A percentile compares a stretch with the other conserved stretches of the same genome.
phyloP scores from a whole-genome alignment of 352 stramenopile species.

The Pythium sukuiense region DNA sequence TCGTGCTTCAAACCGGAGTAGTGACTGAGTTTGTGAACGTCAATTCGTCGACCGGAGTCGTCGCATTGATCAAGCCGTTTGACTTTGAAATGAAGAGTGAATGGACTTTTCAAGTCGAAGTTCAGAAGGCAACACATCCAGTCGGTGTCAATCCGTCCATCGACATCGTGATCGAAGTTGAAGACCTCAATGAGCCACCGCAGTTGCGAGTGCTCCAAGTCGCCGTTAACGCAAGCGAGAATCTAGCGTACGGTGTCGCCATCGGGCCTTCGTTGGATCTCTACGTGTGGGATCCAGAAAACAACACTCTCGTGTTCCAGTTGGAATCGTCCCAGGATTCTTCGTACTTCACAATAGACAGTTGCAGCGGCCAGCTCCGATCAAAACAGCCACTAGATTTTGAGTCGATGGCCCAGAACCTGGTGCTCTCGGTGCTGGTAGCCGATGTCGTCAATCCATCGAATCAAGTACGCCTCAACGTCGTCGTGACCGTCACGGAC shows the following conservation, averaged over 20 bases:
- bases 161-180: slow-evolving; percentile 14
- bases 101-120: not conserved
- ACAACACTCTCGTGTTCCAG: slow-evolving; percentile 43
- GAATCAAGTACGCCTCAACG: slow-evolving; percentile 3
- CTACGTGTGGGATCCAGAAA: slow-evolving; percentile 56
- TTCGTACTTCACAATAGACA: slow-evolving; percentile 43
- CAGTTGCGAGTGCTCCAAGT: not conserved
- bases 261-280: slow-evolving; percentile 34
- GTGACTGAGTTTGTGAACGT: slow-evolving; percentile 6
- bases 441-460: slow-evolving; percentile 15
- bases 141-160: not conserved
- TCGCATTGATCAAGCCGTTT: slow-evolving; percentile 26
- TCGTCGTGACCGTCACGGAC: slow-evolving; percentile 17
- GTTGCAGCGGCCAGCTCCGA: slow-evolving; percentile 48
- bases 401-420: slow-evolving; percentile 22
- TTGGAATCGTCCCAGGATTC: slow-evolving; percentile 47
- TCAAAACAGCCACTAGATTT: slow-evolving; percentile 39
- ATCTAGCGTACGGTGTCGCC: slow-evolving; percentile 5
- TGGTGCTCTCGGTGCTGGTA: slow-evolving; percentile 15
- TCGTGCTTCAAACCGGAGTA: not conserved
- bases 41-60: slow-evolving; percentile 15
- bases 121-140: slow-evolving; percentile 1
- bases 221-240: slow-evolving; percentile 17
- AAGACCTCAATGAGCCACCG: slow-evolving; percentile 31
- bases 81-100: slow-evolving; percentile 23